Evolutionary conservation across 495 filamentous ascomycete genomes (phyloP).

Genomic region (Hypoxylon perforatum): DNA sequence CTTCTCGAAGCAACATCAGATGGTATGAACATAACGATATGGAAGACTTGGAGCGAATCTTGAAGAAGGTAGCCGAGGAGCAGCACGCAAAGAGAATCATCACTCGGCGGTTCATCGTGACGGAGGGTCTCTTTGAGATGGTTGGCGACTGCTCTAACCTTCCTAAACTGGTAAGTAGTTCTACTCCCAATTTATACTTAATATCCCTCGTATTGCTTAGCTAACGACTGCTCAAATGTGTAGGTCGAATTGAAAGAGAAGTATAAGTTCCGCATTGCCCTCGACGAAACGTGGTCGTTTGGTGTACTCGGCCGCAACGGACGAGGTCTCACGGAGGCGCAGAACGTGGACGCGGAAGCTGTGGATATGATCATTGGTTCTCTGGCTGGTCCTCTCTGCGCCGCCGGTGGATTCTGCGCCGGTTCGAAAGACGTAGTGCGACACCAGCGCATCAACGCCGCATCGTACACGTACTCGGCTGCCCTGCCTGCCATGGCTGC

Average conservation of each 20-base stretch:
- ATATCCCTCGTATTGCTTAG: background rate
- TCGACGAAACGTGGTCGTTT: conserved; percentile 97
- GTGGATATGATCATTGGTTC: conserved; percentile 96
- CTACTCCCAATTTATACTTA: conserved; percentile 1
- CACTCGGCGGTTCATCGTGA: conserved; percentile 94
- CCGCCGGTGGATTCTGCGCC: conserved; percentile 95
- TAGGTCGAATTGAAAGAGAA: conserved; percentile 89
- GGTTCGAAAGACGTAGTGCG: conserved; percentile 89
- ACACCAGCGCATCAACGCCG: conserved; percentile 91
- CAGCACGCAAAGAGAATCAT: conserved; percentile 83
- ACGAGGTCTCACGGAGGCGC: conserved; percentile 90
- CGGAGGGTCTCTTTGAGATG: conserved; percentile 93
- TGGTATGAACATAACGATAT: conserved; percentile 99
- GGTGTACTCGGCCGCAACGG: conserved; percentile 92
- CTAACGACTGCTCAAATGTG: conserved; percentile 17
- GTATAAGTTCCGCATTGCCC: conserved; percentile 97
- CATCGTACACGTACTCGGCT: conserved; percentile 93
- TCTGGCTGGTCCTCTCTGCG: conserved; percentile 87
- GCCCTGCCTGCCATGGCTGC: conserved; percentile 93
- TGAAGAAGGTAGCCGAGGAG: conserved; percentile 86
- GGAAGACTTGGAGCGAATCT: conserved; percentile 87
- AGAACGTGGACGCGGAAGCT: conserved; percentile 89
- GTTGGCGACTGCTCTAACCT: conserved; percentile 87
- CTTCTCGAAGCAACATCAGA: conserved; percentile 85
- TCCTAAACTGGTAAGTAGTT: conserved; percentile 76